Percentiles rank a stretch among this genome's conserved stretches.
phyloP scores from a whole-genome alignment of 805 yeast genomes.

The Candida boleticola region DNA sequence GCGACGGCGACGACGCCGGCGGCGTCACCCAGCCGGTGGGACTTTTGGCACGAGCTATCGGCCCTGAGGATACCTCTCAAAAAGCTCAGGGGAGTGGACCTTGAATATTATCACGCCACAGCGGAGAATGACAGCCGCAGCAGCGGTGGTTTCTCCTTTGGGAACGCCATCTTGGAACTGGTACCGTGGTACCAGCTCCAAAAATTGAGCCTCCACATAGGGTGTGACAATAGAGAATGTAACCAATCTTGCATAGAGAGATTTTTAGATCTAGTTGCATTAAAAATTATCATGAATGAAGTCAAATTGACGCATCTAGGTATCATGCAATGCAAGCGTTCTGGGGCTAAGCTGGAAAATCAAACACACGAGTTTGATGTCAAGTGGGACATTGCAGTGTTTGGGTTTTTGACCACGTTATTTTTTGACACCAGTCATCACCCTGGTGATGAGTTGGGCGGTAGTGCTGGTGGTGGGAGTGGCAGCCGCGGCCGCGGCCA shows the following conservation, averaged over 20 bases:
- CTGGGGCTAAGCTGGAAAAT: background rate
- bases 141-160: too few species aligned
- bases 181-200: constrained; percentile 21
- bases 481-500: background rate
- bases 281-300: constrained; percentile 13
- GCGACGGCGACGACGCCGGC: too few species aligned
- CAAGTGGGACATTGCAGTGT: constrained; percentile 8
- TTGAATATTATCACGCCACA: background rate
- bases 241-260: constrained; percentile 41
- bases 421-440: background rate
- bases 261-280: constrained; percentile 39
- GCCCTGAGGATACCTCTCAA: background rate
- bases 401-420: constrained; percentile 7
- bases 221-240: constrained; percentile 46
- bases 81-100: background rate
- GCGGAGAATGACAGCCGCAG: background rate
- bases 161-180: too few species aligned
- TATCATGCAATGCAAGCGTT: constrained; percentile 21
- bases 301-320: constrained; percentile 34
- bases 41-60: background rate
- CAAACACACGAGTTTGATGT: constrained; percentile 1
- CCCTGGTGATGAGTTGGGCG: too few species aligned
- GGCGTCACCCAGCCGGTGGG: background rate
- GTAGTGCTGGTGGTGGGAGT: too few species aligned
- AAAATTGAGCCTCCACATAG: constrained; percentile 50